phyloP scores from a whole-genome alignment of 345 rosid species.

The Eucalyptus sp. region DNA sequence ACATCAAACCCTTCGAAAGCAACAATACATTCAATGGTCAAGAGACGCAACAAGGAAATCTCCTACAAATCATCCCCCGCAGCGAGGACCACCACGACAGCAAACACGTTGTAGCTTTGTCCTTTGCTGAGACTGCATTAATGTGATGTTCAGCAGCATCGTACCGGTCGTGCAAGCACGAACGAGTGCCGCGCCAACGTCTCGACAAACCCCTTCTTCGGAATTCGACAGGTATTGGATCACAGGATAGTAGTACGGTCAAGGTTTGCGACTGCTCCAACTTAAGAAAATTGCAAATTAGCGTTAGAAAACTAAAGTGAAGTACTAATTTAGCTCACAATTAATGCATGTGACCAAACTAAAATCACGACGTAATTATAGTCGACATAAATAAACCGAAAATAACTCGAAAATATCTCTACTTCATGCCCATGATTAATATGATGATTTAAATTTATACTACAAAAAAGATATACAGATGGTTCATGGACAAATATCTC shows the following conservation, averaged over 20 bases:
- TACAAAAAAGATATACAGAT: fast-evolving
- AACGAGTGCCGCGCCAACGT: background rate
- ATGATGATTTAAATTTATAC: background rate
- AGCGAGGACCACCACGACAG: background rate
- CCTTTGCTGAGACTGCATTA: background rate
- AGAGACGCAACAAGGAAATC: background rate
- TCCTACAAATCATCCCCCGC: background rate
- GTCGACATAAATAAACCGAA: background rate
- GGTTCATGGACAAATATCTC: background rate
- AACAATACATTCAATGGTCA: background rate
- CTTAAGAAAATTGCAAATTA: background rate
- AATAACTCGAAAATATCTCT: background rate
- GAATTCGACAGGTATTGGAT: background rate
- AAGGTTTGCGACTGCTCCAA: background rate
- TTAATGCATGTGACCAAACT: background rate
- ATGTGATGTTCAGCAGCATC: background rate
- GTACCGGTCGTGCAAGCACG: background rate
- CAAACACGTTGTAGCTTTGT: background rate
- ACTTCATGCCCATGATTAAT: background rate
- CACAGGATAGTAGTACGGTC: background rate
- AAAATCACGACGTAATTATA: background rate
- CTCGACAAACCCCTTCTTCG: background rate
- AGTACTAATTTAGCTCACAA: background rate
- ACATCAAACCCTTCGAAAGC: background rate
- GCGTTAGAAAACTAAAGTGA: background rate